Evolutionary conservation across 768 basidiomycete genomes (phyloP).

Genomic region (Lactifluus rugatus): DNA sequence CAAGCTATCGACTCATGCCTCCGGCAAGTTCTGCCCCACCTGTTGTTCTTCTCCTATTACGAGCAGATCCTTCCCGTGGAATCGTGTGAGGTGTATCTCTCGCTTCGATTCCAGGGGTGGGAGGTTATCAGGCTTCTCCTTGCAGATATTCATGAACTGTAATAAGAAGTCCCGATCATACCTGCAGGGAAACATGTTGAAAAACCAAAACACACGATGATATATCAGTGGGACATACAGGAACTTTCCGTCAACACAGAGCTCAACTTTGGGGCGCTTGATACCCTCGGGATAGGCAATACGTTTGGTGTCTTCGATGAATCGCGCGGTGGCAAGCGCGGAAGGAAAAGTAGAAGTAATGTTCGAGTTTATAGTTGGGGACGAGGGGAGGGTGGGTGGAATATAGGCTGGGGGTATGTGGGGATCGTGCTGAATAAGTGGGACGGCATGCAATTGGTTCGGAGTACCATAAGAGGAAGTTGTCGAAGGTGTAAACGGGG

Average conservation of each 20-base stretch:
- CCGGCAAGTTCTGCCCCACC: too few species aligned
- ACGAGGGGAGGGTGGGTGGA: too few species aligned
- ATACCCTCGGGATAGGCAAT: conserved; percentile 78
- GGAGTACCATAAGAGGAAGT: conserved; percentile 39
- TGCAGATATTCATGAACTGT: conserved; percentile 92
- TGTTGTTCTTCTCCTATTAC: too few species aligned
- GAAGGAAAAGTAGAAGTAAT: conserved; percentile 39
- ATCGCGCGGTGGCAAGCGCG: conserved; percentile 69
- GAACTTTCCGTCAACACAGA: conserved; percentile 86
- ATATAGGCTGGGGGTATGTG: too few species aligned
- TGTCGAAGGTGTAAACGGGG: background rate
- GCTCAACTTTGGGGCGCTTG: conserved; percentile 70
- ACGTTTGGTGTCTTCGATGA: conserved; percentile 70
- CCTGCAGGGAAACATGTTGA: conserved; percentile 31
- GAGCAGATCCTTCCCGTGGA: too few species aligned
- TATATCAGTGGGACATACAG: conserved; percentile 36
- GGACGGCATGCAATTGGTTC: conserved; percentile 48
- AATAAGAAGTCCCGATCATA: conserved; percentile 97
- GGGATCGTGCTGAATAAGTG: conserved; percentile 34
- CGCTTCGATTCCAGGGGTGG: conserved; percentile 81
- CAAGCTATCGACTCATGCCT: too few species aligned
- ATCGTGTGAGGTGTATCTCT: conserved; percentile 41
- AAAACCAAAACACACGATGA: background rate
- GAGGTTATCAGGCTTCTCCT: conserved; percentile 86
- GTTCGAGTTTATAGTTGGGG: too few species aligned